These are phyloP conservation scores for Thielaviopsis punctulata DNA, from an alignment of 2,329 filamentous ascomycete species.

Conservation along the genomic window DNA sequence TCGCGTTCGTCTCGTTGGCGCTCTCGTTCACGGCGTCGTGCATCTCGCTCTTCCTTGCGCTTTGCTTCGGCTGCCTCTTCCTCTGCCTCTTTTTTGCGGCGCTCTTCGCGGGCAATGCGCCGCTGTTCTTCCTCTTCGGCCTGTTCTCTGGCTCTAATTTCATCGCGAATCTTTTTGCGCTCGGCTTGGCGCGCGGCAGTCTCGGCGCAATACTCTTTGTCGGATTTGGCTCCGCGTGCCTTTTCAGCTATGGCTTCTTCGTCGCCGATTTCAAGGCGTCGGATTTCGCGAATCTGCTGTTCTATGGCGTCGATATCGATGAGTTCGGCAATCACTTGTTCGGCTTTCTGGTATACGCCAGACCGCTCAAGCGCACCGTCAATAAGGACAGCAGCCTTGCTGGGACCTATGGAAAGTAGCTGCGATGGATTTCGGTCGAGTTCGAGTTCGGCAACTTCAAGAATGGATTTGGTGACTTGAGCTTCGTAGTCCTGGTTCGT, in stretches of 20 bases:
- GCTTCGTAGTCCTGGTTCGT: slow-evolving; percentile 46
- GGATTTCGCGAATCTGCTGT: slow-evolving; percentile 48
- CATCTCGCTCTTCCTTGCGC: slow-evolving; percentile 33
- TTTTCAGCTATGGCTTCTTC: slow-evolving; percentile 51
- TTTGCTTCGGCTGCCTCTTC: slow-evolving; percentile 32
- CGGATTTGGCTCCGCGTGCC: slow-evolving; percentile 49
- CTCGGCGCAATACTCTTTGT: slow-evolving; percentile 55
- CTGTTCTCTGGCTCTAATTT: slow-evolving; percentile 39
- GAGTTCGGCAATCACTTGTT: slow-evolving; percentile 47
- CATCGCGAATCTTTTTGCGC: slow-evolving; percentile 43
- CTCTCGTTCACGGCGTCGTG: slow-evolving; percentile 32
- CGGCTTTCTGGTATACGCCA: slow-evolving; percentile 56
- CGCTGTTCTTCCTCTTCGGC: slow-evolving; percentile 45
- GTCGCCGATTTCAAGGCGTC: slow-evolving; percentile 49
- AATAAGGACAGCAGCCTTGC: slow-evolving; percentile 57
- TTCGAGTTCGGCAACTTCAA: slow-evolving; percentile 54
- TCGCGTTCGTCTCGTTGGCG: slow-evolving; percentile 39
- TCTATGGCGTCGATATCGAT: slow-evolving; percentile 55
- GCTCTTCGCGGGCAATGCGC: slow-evolving; percentile 39
- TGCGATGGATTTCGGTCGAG: slow-evolving; percentile 56
- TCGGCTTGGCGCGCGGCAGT: slow-evolving; percentile 41
- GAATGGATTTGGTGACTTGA: slow-evolving; percentile 46
- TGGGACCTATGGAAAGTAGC: slow-evolving; percentile 54
- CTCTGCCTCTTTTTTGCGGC: slow-evolving; percentile 31
- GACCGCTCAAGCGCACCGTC: slow-evolving; percentile 64